phyloP scores from a whole-genome alignment of 208 protist species.

The Acanthamoeba lenticulata region DNA sequence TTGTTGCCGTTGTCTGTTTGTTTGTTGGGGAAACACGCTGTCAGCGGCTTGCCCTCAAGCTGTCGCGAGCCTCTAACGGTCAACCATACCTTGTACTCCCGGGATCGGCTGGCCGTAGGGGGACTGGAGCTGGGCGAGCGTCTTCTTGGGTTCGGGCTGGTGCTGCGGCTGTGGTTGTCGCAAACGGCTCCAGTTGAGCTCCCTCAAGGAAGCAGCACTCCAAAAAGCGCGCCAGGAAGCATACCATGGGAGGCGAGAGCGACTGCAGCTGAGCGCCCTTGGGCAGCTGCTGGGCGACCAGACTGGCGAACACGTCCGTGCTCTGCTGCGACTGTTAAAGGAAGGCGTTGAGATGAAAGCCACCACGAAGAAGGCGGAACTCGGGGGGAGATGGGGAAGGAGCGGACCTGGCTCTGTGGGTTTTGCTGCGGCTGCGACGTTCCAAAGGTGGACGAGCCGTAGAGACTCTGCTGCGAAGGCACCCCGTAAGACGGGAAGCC shows the following conservation, averaged over 20 bases:
- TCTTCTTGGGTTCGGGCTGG: not conserved
- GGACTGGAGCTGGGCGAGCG: not conserved
- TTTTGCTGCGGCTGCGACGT: not conserved
- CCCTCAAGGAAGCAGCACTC: too few species aligned
- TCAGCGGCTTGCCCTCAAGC: not conserved
- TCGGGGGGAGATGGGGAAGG: too few species aligned
- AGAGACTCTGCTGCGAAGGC: not conserved
- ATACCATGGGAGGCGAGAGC: not conserved
- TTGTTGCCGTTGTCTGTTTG: not conserved
- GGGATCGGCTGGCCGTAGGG: not conserved
- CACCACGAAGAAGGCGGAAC: too few species aligned
- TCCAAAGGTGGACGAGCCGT: not conserved
- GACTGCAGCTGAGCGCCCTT: not conserved
- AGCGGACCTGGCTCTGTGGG: too few species aligned
- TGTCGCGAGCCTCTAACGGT: not conserved
- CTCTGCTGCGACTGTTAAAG: not conserved
- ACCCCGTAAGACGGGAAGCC: not conserved
- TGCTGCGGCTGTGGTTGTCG: not conserved
- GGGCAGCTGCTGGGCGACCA: not conserved
- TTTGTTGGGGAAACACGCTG: not conserved
- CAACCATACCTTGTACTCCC: too few species aligned
- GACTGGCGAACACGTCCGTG: not conserved
- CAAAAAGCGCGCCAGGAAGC: not conserved
- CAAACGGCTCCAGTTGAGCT: not conserved
- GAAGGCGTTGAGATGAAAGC: too few species aligned